These are phyloP conservation scores for Psilocybe sp. DNA, from an alignment of 768 basidiomycete species.

Conservation along the genomic window DNA sequence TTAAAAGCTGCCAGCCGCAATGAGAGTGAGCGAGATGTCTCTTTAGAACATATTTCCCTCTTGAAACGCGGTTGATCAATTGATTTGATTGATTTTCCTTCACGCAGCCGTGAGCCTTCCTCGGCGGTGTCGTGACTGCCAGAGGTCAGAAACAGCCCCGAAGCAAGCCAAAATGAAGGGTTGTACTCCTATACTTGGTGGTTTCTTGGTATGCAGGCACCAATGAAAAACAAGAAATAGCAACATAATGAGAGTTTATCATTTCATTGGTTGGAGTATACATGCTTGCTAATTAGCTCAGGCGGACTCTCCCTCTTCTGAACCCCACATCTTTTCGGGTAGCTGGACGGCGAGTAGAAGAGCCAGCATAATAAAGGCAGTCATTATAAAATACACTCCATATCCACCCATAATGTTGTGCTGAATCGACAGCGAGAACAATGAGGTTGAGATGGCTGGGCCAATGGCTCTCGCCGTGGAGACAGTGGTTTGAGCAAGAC, in stretches of 20 bases:
- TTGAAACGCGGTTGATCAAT: not conserved
- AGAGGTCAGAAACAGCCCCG: no score
- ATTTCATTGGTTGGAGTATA: no score
- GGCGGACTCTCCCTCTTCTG: not conserved
- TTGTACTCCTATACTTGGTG: no score
- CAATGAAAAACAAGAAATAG: no score
- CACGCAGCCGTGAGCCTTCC: no score
- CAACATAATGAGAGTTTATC: no score
- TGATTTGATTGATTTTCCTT: slow-evolving; percentile 1
- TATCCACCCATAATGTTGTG: slow-evolving; percentile 48
- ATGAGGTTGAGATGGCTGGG: slow-evolving; percentile 47
- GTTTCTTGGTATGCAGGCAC: no score
- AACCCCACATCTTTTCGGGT: slow-evolving; percentile 36
- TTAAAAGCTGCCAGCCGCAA: no score
- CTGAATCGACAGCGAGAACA: slow-evolving; percentile 52
- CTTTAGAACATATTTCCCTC: no score
- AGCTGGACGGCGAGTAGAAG: slow-evolving; percentile 34
- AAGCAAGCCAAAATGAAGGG: no score
- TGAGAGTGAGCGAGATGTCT: no score
- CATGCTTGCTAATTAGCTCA: not conserved
- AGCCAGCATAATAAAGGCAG: slow-evolving; percentile 30
- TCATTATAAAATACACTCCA: slow-evolving; percentile 43
- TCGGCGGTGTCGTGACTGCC: no score
- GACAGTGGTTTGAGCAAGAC: slow-evolving; percentile 49
- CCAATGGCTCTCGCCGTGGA: slow-evolving; percentile 52